phyloP scores from a whole-genome alignment of 805 yeast species.

The Lipomyces kockii region DNA sequence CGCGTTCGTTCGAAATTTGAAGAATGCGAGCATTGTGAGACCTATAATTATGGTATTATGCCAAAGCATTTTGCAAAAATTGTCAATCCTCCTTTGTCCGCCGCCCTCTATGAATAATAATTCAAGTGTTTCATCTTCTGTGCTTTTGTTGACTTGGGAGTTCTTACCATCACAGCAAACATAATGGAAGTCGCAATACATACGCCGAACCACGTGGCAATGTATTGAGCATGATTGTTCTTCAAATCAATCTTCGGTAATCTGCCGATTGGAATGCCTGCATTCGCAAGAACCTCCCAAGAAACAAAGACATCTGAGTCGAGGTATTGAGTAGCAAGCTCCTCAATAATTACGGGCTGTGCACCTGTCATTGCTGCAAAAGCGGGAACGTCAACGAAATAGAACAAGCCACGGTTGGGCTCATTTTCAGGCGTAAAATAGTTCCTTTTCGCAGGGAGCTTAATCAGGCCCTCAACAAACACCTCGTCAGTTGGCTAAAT shows the following conservation, averaged over 20 bases:
- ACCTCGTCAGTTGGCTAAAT: slow-evolving; percentile 67
- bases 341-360: slow-evolving; percentile 77
- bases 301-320: slow-evolving; percentile 30
- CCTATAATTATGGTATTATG: background rate
- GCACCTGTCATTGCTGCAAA: slow-evolving; percentile 74
- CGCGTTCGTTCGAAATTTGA: no score
- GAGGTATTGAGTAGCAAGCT: slow-evolving; percentile 54
- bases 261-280: slow-evolving; percentile 91
- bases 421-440: slow-evolving; percentile 74
- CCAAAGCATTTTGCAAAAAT: background rate
- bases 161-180: slow-evolving; percentile 58
- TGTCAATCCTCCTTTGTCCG: background rate
- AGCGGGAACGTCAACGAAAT: slow-evolving; percentile 77
- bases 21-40: no score
- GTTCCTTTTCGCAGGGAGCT: slow-evolving; percentile 53
- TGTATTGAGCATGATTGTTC: slow-evolving; percentile 89
- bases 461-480: slow-evolving; percentile 71
- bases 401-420: slow-evolving; percentile 68
- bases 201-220: slow-evolving; percentile 94
- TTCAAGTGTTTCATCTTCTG: slow-evolving; percentile 26
- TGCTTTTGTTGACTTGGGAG: slow-evolving; percentile 40
- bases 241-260: slow-evolving; percentile 78
- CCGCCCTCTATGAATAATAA: slow-evolving; percentile 15
- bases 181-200: slow-evolving; percentile 73
- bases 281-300: slow-evolving; percentile 57